Conservation (phyloP, 768 basidiomycete genomes). For the Amanita thiersii region DNA sequence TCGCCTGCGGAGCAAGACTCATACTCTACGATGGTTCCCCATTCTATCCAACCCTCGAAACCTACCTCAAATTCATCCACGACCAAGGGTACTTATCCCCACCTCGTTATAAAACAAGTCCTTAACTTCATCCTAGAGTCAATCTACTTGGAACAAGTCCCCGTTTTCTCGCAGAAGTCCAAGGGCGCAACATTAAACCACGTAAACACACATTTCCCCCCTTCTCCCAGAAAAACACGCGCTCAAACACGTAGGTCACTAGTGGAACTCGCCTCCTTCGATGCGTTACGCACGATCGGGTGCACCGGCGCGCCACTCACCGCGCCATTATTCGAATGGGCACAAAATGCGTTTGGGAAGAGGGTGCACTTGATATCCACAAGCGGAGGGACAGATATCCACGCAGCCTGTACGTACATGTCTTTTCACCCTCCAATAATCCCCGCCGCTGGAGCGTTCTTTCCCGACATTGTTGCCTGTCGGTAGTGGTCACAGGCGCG, state of each 20-base stretch:
- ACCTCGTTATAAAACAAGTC: too few species aligned
- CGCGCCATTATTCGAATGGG: conserved; percentile 59
- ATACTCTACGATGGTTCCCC: conserved; percentile 48
- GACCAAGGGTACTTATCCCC: conserved; percentile 39
- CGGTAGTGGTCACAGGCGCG: too few species aligned
- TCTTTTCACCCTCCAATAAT: neutral
- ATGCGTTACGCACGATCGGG: conserved; percentile 40
- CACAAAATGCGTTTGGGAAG: conserved; percentile 47
- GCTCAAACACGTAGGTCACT: neutral
- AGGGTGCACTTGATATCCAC: conserved; percentile 42
- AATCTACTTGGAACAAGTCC: conserved; percentile 44
- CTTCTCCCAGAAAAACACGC: neutral
- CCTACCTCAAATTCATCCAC: conserved; percentile 35
- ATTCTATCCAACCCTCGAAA: conserved; percentile 33
- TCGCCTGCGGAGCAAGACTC: conserved; percentile 31
- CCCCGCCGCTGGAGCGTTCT: conserved; percentile 22
- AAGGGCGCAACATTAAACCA: conserved; percentile 46
- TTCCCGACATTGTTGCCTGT: conserved; percentile 44
- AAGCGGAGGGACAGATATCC: conserved; percentile 74
- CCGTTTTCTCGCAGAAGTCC: conserved; percentile 56
- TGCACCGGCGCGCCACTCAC: conserved; percentile 63
- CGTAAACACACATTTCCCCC: conserved; percentile 20
- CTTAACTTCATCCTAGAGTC: conserved; percentile 18
- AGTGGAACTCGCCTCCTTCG: conserved; percentile 47
- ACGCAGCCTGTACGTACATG: conserved; percentile 44